phyloP scores from a whole-genome alignment of 2,329 filamentous ascomycete species.

The Claviceps humidiphila region DNA sequence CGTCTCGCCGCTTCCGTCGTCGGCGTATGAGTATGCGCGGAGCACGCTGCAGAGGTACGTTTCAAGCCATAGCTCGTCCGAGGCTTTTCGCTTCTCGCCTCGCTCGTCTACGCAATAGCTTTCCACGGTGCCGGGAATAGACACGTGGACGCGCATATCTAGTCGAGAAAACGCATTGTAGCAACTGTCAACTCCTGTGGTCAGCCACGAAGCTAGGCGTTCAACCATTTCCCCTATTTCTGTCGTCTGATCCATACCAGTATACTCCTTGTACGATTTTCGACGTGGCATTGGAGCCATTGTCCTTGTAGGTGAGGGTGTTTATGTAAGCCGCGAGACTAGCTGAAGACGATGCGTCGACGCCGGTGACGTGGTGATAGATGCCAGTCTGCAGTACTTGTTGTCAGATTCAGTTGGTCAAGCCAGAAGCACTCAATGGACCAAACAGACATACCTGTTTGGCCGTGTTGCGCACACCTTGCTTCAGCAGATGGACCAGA shows the following conservation, averaged over 20 bases:
- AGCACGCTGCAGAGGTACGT: conserved; percentile 94
- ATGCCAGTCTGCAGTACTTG: conserved; percentile 54
- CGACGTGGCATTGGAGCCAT: conserved; percentile 54
- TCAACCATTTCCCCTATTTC: too few relatives aligned
- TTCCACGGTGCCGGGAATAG: conserved; percentile 90
- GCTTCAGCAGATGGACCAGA: conserved; percentile 85
- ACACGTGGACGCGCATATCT: conserved; percentile 97
- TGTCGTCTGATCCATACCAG: conserved; percentile 45
- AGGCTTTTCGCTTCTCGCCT: conserved; percentile 85
- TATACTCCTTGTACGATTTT: conserved; percentile 93
- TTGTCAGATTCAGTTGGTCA: conserved; percentile 8
- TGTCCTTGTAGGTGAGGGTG: conserved; percentile 81
- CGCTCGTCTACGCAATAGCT: conserved; percentile 96
- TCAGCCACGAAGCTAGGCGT: not conserved
- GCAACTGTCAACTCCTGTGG: conserved; percentile 39
- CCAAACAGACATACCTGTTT: conserved; percentile 34
- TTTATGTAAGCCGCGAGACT: conserved; percentile 98
- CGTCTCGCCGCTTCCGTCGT: conserved; percentile 84
- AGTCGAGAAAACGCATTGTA: conserved; percentile 98
- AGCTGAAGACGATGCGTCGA: conserved; percentile 93
- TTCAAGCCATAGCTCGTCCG: conserved; percentile 91
- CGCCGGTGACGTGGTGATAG: conserved; percentile 94
- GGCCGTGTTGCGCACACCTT: conserved; percentile 40
- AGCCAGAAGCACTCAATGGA: not conserved
- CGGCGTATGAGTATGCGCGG: conserved; percentile 89